phyloP scores from a whole-genome alignment of 2,329 filamentous ascomycete genomes.

The Cladosporium sp. region DNA sequence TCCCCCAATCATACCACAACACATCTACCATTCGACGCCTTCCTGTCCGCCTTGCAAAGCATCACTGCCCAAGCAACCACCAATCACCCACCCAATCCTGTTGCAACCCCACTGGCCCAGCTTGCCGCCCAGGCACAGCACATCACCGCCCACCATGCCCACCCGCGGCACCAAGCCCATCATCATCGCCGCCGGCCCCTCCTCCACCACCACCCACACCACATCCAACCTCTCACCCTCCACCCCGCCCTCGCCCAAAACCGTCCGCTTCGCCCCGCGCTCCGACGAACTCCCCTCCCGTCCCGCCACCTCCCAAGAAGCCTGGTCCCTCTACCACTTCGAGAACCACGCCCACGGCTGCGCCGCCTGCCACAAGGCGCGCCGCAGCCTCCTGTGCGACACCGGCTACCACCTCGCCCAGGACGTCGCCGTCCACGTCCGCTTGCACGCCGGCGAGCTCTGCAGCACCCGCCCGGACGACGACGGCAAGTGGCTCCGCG shows the following conservation, averaged over 20 bases:
- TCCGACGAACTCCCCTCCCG: constrained; percentile 30
- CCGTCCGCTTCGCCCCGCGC: constrained; percentile 25
- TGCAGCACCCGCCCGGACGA: constrained; percentile 18
- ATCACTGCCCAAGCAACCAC: constrained; percentile 6
- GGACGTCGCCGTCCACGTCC: constrained; percentile 3
- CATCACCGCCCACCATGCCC: constrained; percentile 3
- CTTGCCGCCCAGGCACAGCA: constrained; percentile 8
- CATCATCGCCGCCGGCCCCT: constrained; percentile 23
- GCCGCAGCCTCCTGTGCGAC: background rate
- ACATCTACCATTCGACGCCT: constrained; percentile 9
- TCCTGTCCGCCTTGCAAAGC: background rate
- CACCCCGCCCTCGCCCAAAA: constrained; percentile 25
- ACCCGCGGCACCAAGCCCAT: constrained; percentile 15
- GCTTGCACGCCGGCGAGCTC: constrained; percentile 1
- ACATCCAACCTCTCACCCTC: constrained; percentile 20
- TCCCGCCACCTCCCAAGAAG: constrained; percentile 36
- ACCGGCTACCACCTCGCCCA: constrained; percentile 16
- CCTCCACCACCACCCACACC: constrained; percentile 12
- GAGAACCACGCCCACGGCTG: constrained; percentile 43
- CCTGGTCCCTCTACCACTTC: constrained; percentile 43
- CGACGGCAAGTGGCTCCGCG: constrained; percentile 36
- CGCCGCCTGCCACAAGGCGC: constrained; percentile 29
- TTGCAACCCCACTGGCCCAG: constrained; percentile 2
- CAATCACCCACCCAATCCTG: background rate
- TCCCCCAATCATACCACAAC: constrained; percentile 7